These are phyloP conservation scores for Crithidia sp. DNA, from an alignment of 208 protist species.

Conservation along the genomic window DNA sequence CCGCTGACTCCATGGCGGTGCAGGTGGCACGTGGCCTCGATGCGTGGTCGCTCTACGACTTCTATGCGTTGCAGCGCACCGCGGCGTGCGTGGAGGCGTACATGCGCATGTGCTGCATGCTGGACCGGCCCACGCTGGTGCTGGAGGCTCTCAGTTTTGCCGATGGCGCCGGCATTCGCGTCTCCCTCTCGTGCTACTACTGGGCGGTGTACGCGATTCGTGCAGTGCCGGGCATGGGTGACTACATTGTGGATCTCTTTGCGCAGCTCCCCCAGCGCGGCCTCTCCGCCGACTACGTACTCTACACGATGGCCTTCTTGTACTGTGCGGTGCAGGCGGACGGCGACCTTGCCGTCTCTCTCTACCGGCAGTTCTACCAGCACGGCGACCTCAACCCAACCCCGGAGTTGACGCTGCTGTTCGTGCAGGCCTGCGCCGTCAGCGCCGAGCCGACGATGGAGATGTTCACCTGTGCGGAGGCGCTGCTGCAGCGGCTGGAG, in stretches of 20 bases:
- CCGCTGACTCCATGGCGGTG: conserved; percentile 2
- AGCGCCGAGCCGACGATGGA: conserved; percentile 53
- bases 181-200: conserved; percentile 75
- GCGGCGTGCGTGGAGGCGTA: conserved; percentile 68
- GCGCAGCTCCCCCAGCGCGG: conserved; percentile 71
- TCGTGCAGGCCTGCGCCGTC: conserved; percentile 77
- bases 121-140: conserved; percentile 57
- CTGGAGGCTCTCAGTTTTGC: conserved; percentile 77
- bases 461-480: conserved; percentile 66
- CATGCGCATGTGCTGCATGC: conserved; percentile 71
- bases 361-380: conserved; percentile 77
- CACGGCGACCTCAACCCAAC: conserved; percentile 79
- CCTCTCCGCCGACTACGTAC: conserved; percentile 77
- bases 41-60: conserved; percentile 88
- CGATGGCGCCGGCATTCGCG: conserved; percentile 54
- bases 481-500: conserved; percentile 70
- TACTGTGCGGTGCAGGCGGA: conserved; percentile 81
- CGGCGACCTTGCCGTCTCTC: conserved; percentile 74
- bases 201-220: conserved; percentile 86
- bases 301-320: conserved; percentile 79
- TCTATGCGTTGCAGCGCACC: conserved; percentile 75
- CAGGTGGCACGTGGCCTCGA: conserved; percentile 68
- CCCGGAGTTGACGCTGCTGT: conserved; percentile 82
- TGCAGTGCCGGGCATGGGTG: conserved; percentile 62
- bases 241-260: conserved; percentile 82